Percentiles rank a stretch among this genome's conserved stretches.
These are phyloP conservation scores for Perkinsus marinus DNA, from an alignment of 169 alveolate species.

Conservation along the genomic window DNA sequence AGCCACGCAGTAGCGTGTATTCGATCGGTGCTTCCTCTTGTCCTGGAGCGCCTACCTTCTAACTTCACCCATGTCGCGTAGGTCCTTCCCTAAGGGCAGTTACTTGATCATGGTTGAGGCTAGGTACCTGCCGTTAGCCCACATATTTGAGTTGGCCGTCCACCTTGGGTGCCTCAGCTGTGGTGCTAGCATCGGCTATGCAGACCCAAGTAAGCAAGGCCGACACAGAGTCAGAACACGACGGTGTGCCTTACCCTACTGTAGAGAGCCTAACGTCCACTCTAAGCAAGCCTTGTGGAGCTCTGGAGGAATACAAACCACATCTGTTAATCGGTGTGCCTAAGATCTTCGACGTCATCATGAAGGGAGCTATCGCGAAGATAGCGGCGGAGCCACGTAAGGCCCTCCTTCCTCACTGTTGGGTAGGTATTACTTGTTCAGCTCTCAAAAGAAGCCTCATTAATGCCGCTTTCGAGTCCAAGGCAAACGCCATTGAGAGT, in stretches of 20 bases:
- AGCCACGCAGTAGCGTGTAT: background rate
- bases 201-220: background rate
- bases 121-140: constrained; percentile 66
- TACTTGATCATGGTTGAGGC: no score
- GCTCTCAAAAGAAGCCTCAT: constrained; percentile 4
- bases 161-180: constrained; percentile 18
- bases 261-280: background rate
- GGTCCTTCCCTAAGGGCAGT: no score
- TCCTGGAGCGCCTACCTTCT: background rate
- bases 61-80: background rate
- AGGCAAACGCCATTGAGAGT: no score
- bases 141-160: constrained; percentile 51
- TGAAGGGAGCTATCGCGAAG: constrained; percentile 29
- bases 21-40: background rate
- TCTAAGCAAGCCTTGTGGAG: background rate
- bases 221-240: no score
- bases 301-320: constrained; percentile 43
- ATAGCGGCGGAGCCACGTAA: no score
- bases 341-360: constrained; percentile 43
- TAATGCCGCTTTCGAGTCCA: constrained; percentile 13
- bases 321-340: constrained; percentile 63
- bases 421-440: no score
- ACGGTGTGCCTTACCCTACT: no score
- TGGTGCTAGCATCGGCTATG: constrained; percentile 36
- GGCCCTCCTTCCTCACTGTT: no score